These are phyloP conservation scores for Candida argentea DNA, from an alignment of 805 yeast species.

Conservation along the genomic window DNA sequence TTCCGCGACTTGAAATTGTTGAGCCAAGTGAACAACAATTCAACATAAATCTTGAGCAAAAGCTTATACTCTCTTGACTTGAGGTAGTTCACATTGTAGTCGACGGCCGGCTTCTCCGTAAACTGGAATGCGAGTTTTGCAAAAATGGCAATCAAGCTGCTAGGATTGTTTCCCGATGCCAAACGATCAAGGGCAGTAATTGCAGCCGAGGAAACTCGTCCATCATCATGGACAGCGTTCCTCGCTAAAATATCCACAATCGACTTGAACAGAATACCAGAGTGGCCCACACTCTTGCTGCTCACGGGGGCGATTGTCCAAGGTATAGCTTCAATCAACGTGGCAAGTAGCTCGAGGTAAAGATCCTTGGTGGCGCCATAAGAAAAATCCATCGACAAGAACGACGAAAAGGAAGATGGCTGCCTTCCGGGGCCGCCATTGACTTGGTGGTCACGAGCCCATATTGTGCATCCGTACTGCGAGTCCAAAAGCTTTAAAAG, in stretches of 20 bases:
- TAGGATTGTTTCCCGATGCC: slow-evolving; percentile 61
- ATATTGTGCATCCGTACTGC: slow-evolving; percentile 35
- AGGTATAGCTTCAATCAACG: slow-evolving; percentile 63
- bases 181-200: slow-evolving; percentile 52
- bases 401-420: slow-evolving; percentile 27
- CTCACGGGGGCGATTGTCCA: slow-evolving; percentile 37
- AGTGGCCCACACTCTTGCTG: slow-evolving; percentile 30
- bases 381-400: slow-evolving; percentile 27
- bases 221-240: slow-evolving; percentile 62
- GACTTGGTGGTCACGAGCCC: slow-evolving; percentile 9
- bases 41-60: slow-evolving; percentile 63
- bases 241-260: slow-evolving; percentile 69
- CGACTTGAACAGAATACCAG: slow-evolving; percentile 43
- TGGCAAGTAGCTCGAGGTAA: slow-evolving; percentile 55
- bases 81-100: slow-evolving; percentile 47
- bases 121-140: slow-evolving; percentile 74
- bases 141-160: slow-evolving; percentile 59
- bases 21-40: slow-evolving; percentile 75
- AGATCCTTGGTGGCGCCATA: slow-evolving; percentile 23
- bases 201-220: slow-evolving; percentile 54
- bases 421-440: slow-evolving; percentile 4
- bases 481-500: slow-evolving; percentile 52
- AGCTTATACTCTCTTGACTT: slow-evolving; percentile 52
- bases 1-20: slow-evolving; percentile 40
- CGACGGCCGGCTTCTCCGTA: slow-evolving; percentile 55